A percentile compares a stretch with the other conserved stretches of the same genome.
Conservation (phyloP, 2,329 filamentous ascomycete genomes). For the Massarina eburnea region DNA sequence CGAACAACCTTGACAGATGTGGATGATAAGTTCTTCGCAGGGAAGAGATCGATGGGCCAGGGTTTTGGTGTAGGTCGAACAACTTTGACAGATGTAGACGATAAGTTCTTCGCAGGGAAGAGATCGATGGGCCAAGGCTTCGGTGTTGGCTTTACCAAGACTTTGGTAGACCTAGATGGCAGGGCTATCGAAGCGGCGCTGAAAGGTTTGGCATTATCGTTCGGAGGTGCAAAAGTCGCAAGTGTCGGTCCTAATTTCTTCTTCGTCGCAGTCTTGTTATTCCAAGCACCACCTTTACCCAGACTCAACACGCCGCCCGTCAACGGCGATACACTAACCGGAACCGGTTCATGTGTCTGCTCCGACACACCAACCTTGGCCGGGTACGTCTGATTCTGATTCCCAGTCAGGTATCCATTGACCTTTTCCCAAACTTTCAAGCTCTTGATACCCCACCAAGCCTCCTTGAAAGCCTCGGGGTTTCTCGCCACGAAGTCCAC, state of each 20-base stretch:
- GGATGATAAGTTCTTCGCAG: too few relatives aligned
- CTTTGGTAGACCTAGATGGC: neutral
- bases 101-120: too few relatives aligned
- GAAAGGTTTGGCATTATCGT: too few relatives aligned
- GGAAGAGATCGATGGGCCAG: too few relatives aligned
- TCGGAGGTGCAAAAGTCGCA: too few relatives aligned
- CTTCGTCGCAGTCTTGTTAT: neutral
- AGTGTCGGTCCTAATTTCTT: neutral
- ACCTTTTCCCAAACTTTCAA: conserved; percentile 43
- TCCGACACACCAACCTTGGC: neutral
- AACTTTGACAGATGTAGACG: too few relatives aligned
- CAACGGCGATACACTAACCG: conserved; percentile 7
- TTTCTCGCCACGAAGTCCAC: conserved; percentile 20
- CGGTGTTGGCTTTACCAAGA: neutral
- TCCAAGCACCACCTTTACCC: neutral
- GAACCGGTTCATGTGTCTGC: neutral
- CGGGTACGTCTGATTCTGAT: neutral
- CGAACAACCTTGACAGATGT: too few relatives aligned
- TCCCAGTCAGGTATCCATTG: neutral
- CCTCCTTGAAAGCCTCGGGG: conserved; percentile 20
- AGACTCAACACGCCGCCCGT: conserved; percentile 10
- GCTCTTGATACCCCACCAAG: conserved; percentile 47
- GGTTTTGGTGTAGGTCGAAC: too few relatives aligned
- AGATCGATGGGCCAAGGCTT: neutral
- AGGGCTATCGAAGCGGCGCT: too few relatives aligned